Percentiles rank a stretch among this genome's conserved stretches.
Evolutionary conservation across 352 stramenopile species (phyloP).

Genomic region (Globisporangium iwayamae): DNA sequence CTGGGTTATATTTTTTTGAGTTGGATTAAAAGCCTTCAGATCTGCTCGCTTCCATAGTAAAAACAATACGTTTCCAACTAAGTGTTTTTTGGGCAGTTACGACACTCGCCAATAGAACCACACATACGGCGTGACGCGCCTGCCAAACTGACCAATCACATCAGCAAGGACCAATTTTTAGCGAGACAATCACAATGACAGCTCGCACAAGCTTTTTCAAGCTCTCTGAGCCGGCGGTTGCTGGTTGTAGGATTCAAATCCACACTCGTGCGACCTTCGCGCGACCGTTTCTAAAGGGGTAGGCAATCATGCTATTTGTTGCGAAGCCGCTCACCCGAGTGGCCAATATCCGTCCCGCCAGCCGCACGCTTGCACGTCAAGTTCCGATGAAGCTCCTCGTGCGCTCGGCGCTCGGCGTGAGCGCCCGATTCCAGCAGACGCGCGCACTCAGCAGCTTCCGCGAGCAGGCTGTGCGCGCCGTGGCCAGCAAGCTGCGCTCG

Average conservation of each 20-base stretch:
- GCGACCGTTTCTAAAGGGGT: not conserved
- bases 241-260: not conserved
- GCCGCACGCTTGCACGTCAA: not conserved
- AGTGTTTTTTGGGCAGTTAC: too few species aligned
- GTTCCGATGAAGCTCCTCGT: slow-evolving; percentile 5
- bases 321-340: not conserved
- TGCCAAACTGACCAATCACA: too few species aligned
- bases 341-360: slow-evolving; percentile 4
- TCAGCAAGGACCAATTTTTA: too few species aligned
- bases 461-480: slow-evolving; percentile 56
- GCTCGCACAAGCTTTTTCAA: too few species aligned
- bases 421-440: slow-evolving; percentile 2
- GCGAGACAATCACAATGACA: too few species aligned
- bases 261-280: not conserved
- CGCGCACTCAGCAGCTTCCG: slow-evolving; percentile 52
- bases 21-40: too few species aligned
- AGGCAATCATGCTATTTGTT: not conserved
- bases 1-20: too few species aligned
- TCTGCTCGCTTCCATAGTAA: too few species aligned
- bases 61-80: too few species aligned
- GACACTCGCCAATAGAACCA: too few species aligned
- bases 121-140: too few species aligned
- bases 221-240: too few species aligned
- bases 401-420: slow-evolving; percentile 3
- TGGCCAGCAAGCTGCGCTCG: slow-evolving; percentile 52